Conservation (phyloP, 164 flowering plant genomes). For the Akebia trifoliata region DNA sequence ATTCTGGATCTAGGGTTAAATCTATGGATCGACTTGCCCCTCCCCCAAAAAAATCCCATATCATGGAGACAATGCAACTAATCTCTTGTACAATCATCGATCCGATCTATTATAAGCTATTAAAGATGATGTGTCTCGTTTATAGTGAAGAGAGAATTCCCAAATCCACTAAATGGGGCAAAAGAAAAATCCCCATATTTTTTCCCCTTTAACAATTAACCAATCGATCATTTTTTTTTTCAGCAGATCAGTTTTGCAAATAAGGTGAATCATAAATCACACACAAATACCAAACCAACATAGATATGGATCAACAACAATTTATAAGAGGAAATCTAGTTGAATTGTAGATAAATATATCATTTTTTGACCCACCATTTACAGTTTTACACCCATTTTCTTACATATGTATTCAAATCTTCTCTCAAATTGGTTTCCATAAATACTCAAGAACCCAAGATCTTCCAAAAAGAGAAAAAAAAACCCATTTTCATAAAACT, state of each 20-base stretch:
- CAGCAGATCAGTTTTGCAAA: not conserved
- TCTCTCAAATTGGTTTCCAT: not conserved
- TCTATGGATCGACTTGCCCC: too few relatives aligned
- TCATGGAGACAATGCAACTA: too few relatives aligned
- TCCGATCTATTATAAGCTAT: not conserved
- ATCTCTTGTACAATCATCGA: too few relatives aligned
- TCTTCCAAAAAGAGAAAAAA: not conserved
- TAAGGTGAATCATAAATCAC: not conserved
- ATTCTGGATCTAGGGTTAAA: slow-evolving; percentile 5
- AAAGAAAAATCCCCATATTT: not conserved
- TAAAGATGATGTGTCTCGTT: not conserved
- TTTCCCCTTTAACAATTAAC: not conserved
- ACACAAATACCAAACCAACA: too few relatives aligned
- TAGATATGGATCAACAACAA: too few relatives aligned
- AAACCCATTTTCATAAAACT: not conserved
- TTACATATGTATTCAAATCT: not conserved
- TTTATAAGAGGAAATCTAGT: too few relatives aligned
- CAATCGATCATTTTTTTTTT: not conserved
- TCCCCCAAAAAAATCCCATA: too few relatives aligned
- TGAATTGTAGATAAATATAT: too few relatives aligned
- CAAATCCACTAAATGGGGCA: slow-evolving; percentile 1
- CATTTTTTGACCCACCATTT: too few relatives aligned
- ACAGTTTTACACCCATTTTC: not conserved
- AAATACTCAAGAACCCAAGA: not conserved
- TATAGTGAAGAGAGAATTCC: too few relatives aligned